Evolutionary conservation across 768 basidiomycete species (phyloP).

Genomic region (Rhodotorula paludigena): DNA sequence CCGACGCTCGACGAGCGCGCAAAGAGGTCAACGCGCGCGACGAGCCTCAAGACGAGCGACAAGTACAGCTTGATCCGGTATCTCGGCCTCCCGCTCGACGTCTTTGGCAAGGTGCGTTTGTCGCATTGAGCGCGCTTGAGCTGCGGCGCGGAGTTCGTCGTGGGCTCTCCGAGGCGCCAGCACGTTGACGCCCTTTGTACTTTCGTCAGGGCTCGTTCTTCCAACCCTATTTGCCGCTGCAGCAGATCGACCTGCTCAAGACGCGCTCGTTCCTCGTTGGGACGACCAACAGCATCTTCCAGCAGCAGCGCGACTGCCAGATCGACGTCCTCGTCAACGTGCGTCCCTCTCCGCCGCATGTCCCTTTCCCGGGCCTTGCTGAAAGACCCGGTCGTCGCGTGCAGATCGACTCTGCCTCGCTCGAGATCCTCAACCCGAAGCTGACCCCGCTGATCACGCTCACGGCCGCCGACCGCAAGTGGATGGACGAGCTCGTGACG

Average conservation of each 20-base stretch:
- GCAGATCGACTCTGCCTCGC: conserved; percentile 75
- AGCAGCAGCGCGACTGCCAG: conserved; percentile 72
- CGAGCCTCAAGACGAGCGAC: conserved; percentile 79
- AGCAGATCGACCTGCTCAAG: conserved; percentile 83
- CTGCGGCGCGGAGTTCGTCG: no score
- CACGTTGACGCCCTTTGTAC: no score
- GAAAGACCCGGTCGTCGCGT: no score
- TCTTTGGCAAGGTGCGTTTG: conserved; percentile 76
- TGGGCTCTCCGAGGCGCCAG: no score
- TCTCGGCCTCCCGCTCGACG: conserved; percentile 83
- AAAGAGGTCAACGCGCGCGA: conserved; percentile 63
- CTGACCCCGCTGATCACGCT: conserved; percentile 71
- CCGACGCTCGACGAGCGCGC: conserved; percentile 66
- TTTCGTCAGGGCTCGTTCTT: conserved; percentile 78
- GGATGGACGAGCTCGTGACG: conserved; percentile 71
- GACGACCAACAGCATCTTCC: conserved; percentile 93
- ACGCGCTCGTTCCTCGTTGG: conserved; percentile 70
- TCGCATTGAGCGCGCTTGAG: not conserved
- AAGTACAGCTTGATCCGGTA: conserved; percentile 84
- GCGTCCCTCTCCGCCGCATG: conserved; percentile 32
- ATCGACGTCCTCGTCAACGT: conserved; percentile 87
- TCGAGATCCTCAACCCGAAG: conserved; percentile 80
- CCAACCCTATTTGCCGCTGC: conserved; percentile 92
- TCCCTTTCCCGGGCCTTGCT: not conserved
- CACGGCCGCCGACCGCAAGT: conserved; percentile 89